phyloP scores from a whole-genome alignment of 2,329 filamentous ascomycete genomes.

The Diaporthe ilicicola region DNA sequence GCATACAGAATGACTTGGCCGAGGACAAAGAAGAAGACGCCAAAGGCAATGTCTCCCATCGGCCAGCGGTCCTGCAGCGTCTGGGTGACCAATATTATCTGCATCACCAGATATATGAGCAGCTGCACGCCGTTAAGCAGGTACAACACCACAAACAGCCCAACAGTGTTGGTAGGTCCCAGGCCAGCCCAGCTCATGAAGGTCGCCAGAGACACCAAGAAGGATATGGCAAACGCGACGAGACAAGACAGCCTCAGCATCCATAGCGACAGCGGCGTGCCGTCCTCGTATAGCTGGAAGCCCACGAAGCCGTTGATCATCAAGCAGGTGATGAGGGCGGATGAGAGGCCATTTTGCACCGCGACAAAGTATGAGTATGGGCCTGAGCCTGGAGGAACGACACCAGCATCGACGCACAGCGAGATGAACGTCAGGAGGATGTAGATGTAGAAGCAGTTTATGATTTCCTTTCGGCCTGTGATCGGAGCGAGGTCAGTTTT shows the following conservation, averaged over 20 bases:
- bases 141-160: slow-evolving; percentile 91
- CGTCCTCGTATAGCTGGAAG: slow-evolving; percentile 98
- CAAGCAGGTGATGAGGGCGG: slow-evolving; percentile 86
- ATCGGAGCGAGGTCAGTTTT: slow-evolving; percentile 27
- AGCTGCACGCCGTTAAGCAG: slow-evolving; percentile 89
- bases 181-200: slow-evolving; percentile 93
- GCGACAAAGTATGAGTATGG: slow-evolving; percentile 93
- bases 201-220: slow-evolving; percentile 87
- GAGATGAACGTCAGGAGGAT: slow-evolving; percentile 89
- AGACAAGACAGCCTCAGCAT: slow-evolving; percentile 81
- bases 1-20: slow-evolving; percentile 94
- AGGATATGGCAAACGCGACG: slow-evolving; percentile 85
- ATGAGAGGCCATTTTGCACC: slow-evolving; percentile 83
- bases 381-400: slow-evolving; percentile 81
- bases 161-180: slow-evolving; percentile 84
- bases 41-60: slow-evolving; percentile 89
- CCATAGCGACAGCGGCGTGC: slow-evolving; percentile 93
- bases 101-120: slow-evolving; percentile 85
- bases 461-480: slow-evolving; percentile 71
- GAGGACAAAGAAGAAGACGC: slow-evolving; percentile 87
- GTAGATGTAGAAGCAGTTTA: slow-evolving; percentile 97
- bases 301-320: slow-evolving; percentile 98
- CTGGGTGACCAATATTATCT: slow-evolving; percentile 85
- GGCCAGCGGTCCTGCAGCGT: slow-evolving; percentile 97
- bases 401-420: slow-evolving; percentile 90